A percentile compares a stretch with the other conserved stretches of the same genome.
Evolutionary conservation across 2,329 filamentous ascomycete species (phyloP).

Genomic region (Tolypocladium ovalisporum): DNA sequence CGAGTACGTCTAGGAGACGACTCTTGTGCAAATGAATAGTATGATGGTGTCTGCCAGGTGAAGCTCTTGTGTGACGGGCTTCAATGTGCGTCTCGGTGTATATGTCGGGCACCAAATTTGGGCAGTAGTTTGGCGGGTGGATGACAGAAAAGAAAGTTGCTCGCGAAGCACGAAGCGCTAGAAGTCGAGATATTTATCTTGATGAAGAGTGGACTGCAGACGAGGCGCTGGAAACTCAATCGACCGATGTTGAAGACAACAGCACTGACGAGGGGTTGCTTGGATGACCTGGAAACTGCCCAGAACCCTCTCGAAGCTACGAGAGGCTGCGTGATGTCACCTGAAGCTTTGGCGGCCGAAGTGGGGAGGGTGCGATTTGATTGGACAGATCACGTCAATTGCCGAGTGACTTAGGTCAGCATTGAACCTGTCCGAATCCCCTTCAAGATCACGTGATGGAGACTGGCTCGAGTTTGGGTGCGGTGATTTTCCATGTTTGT

Average conservation of each 20-base stretch:
- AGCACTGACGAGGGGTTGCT: conserved; percentile 6
- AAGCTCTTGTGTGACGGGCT: not conserved
- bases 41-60: not conserved
- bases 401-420: conserved; percentile 5
- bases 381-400: conserved; percentile 14
- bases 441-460: conserved; percentile 13
- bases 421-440: not conserved
- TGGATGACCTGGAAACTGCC: conserved; percentile 10
- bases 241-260: not conserved
- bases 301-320: conserved; percentile 21
- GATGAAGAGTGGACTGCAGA: not conserved
- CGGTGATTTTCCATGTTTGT: conserved; percentile 7
- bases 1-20: not conserved
- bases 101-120: conserved; percentile 1
- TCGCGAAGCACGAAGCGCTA: not conserved
- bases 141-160: not conserved
- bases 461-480: conserved; percentile 1
- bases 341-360: conserved; percentile 3
- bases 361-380: conserved; percentile 12
- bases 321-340: conserved; percentile 24
- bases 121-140: not conserved
- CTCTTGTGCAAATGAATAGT: not conserved
- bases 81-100: not conserved
- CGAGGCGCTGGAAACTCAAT: not conserved
- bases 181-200: not conserved